Evolutionary conservation across 768 basidiomycete species (phyloP).

Genomic region (Mrakia blollopis): DNA sequence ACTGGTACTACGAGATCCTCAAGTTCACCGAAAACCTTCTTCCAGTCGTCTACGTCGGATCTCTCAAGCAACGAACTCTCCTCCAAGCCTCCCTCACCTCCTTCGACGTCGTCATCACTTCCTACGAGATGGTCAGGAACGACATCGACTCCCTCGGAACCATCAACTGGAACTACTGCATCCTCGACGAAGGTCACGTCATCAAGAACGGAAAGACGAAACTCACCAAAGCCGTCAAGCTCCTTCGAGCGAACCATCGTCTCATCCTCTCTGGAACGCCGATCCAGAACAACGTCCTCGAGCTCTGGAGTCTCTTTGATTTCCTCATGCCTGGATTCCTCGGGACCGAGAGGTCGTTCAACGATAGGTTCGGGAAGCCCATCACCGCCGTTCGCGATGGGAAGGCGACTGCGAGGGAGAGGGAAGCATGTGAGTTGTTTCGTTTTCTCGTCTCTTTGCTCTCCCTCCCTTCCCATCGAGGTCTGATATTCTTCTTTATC

Average conservation of each 20-base stretch:
- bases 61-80: slow-evolving; percentile 68
- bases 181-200: slow-evolving; percentile 95
- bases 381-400: slow-evolving; percentile 92
- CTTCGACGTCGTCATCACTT: slow-evolving; percentile 90
- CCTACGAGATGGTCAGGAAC: slow-evolving; percentile 95
- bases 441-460: not conserved
- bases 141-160: slow-evolving; percentile 72
- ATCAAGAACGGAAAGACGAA: slow-evolving; percentile 99
- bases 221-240: slow-evolving; percentile 91
- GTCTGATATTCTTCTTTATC: not conserved
- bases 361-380: slow-evolving; percentile 91
- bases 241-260: slow-evolving; percentile 81
- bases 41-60: slow-evolving; percentile 84
- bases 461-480: not conserved
- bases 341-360: slow-evolving; percentile 90
- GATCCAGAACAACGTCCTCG: slow-evolving; percentile 97
- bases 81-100: slow-evolving; percentile 61
- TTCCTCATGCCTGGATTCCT: slow-evolving; percentile 99
- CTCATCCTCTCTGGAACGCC: slow-evolving; percentile 94
- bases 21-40: slow-evolving; percentile 82
- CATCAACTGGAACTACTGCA: slow-evolving; percentile 87
- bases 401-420: slow-evolving; percentile 73
- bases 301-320: slow-evolving; percentile 97
- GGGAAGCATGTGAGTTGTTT: slow-evolving; percentile 76
- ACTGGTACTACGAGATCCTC: slow-evolving; percentile 96